Conservation (phyloP, 768 basidiomycete genomes). For the Leccinum aurantiacum region DNA sequence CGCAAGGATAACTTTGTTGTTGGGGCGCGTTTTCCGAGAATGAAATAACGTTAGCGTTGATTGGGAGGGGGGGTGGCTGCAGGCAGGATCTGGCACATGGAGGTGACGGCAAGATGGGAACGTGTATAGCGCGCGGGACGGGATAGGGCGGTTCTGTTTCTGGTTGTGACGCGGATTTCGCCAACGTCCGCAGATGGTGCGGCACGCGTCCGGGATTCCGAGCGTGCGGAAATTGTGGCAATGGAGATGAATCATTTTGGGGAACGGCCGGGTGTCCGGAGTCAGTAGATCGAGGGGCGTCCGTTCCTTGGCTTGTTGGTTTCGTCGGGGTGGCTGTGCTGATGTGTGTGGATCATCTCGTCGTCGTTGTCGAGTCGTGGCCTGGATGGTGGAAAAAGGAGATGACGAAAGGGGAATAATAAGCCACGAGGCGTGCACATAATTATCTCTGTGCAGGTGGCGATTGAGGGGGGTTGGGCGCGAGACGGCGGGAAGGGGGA, state of each 20-base stretch:
- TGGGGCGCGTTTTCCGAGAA: background rate
- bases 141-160: background rate
- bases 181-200: background rate
- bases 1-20: background rate
- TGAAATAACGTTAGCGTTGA: conserved; percentile 16
- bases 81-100: background rate
- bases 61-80: background rate
- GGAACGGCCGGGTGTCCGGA: conserved; percentile 9
- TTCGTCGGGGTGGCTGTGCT: conserved; percentile 6
- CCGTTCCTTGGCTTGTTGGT: too few relatives aligned
- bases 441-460: background rate
- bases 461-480: background rate
- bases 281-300: background rate
- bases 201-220: background rate
- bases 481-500: background rate
- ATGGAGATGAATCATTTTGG: conserved; percentile 3
- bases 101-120: background rate
- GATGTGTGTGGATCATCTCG: background rate
- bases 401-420: background rate
- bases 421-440: background rate
- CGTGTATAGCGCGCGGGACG: background rate
- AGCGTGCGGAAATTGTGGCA: conserved; percentile 14
- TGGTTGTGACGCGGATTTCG: background rate
- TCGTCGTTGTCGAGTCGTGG: background rate
- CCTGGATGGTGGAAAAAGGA: background rate